Conservation (phyloP, 2,329 filamentous ascomycete species). For the Chaetomium globosum region DNA sequence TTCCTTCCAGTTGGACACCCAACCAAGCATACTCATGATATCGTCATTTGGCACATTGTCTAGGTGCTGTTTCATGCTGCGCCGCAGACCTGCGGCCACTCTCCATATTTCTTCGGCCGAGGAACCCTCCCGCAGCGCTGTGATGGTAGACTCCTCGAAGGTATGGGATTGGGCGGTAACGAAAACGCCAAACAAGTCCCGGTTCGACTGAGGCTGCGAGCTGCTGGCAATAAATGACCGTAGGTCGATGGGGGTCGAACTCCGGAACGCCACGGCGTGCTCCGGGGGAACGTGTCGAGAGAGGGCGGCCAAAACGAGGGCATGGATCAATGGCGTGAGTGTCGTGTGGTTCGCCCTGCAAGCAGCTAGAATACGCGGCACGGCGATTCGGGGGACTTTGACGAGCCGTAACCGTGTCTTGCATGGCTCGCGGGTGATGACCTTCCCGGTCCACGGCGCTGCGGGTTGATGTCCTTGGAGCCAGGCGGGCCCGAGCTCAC, state of each 20-base stretch:
- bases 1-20: constrained; percentile 49
- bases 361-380: constrained; percentile 43
- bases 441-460: constrained; percentile 46
- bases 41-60: constrained; percentile 49
- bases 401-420: constrained; percentile 45
- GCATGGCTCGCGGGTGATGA: constrained; percentile 44
- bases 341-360: constrained; percentile 50
- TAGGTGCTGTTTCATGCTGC: constrained; percentile 42
- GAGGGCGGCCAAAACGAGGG: constrained; percentile 49
- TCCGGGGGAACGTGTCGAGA: constrained; percentile 43
- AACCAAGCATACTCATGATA: constrained; percentile 46
- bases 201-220: constrained; percentile 37
- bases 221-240: constrained; percentile 43
- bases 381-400: constrained; percentile 39
- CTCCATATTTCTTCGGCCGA: constrained; percentile 46
- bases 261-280: constrained; percentile 43
- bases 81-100: constrained; percentile 44
- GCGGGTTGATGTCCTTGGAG: constrained; percentile 38
- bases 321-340: constrained; percentile 54
- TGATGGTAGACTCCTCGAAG: constrained; percentile 37
- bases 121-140: constrained; percentile 35
- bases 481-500: constrained; percentile 46
- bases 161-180: constrained; percentile 44
- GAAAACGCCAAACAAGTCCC: constrained; percentile 45
- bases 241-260: constrained; percentile 50